phyloP scores from a whole-genome alignment of 352 stramenopile genomes.

The Globisporangium camurandrum region DNA sequence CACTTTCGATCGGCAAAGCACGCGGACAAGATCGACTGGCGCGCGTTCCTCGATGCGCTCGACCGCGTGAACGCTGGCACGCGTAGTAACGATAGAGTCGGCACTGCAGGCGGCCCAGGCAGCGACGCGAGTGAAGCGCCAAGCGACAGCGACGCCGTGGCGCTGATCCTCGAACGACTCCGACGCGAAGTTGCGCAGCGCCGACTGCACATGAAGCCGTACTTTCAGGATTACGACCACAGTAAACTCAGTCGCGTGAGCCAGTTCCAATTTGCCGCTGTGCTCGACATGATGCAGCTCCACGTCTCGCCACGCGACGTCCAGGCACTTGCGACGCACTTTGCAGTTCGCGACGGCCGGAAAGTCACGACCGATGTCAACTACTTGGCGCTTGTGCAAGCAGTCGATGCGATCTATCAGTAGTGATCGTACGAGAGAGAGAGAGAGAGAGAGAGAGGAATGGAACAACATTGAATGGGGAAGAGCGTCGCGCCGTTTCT shows the following conservation, averaged over 20 bases:
- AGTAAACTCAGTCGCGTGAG: conserved; percentile 65
- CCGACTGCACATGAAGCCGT: conserved; percentile 79
- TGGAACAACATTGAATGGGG: no score
- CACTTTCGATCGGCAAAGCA: conserved; percentile 54
- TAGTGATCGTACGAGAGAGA: conserved; percentile 8
- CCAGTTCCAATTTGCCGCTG: conserved; percentile 75
- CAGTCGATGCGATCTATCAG: conserved; percentile 64
- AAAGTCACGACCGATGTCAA: conserved; percentile 63
- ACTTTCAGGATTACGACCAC: conserved; percentile 84
- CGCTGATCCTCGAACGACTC: conserved; percentile 33
- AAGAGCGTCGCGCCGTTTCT: no score
- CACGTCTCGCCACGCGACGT: conserved; percentile 39
- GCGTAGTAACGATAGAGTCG: not conserved
- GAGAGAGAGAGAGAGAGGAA: not conserved
- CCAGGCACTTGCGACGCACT: conserved; percentile 39
- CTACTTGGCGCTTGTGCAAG: conserved; percentile 68
- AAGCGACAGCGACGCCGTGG: conserved; percentile 15
- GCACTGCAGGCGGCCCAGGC: not conserved
- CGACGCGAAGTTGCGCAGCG: conserved; percentile 52
- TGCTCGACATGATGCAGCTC: conserved; percentile 82
- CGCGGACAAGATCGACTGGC: conserved; percentile 75
- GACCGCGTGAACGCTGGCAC: conserved; percentile 13
- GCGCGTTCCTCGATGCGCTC: conserved; percentile 52
- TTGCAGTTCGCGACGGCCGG: conserved; percentile 43
- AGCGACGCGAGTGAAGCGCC: not conserved